phyloP scores from a whole-genome alignment of 176 grass and related monocot genomes.

The Aechmea fasciata region DNA sequence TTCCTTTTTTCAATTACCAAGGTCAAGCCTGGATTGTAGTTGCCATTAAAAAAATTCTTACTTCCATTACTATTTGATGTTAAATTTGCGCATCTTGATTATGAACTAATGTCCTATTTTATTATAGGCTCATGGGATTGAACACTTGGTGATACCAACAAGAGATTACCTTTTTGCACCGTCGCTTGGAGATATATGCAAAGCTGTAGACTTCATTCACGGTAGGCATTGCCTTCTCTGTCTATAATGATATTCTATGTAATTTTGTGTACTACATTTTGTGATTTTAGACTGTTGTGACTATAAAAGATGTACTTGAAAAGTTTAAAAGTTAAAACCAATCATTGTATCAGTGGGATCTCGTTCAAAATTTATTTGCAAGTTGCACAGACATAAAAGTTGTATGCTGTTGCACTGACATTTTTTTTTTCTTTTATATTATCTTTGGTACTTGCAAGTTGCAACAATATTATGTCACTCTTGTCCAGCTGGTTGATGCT shows the following conservation, averaged over 20 bases:
- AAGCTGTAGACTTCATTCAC: slow-evolving; percentile 79
- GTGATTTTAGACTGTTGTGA: not conserved
- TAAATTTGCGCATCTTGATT: not conserved
- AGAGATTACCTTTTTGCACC: slow-evolving; percentile 98
- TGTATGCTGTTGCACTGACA: no score
- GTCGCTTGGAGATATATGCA: slow-evolving; percentile 61
- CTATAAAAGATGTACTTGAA: not conserved
- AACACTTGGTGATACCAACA: slow-evolving; percentile 78
- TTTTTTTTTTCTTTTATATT: no score
- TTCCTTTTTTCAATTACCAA: no score
- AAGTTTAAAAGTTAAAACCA: not conserved
- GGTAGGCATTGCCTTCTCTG: slow-evolving; percentile 39
- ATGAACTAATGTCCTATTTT: slow-evolving; percentile 17
- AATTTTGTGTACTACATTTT: not conserved
- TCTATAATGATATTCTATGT: not conserved
- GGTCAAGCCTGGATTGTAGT: no score
- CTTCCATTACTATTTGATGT: not conserved
- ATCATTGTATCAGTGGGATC: not conserved
- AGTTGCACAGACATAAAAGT: no score
- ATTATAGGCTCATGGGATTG: slow-evolving; percentile 68
- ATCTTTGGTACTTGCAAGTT: no score
- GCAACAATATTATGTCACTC: no score
- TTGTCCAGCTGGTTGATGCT: no score
- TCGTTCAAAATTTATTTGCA: not conserved
- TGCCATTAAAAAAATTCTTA: not conserved